Evolutionary conservation across 306 rosid genomes (phyloP), one percentile per base, ranked within the genome.

Genomic region (Trifolium dubium): DNA sequence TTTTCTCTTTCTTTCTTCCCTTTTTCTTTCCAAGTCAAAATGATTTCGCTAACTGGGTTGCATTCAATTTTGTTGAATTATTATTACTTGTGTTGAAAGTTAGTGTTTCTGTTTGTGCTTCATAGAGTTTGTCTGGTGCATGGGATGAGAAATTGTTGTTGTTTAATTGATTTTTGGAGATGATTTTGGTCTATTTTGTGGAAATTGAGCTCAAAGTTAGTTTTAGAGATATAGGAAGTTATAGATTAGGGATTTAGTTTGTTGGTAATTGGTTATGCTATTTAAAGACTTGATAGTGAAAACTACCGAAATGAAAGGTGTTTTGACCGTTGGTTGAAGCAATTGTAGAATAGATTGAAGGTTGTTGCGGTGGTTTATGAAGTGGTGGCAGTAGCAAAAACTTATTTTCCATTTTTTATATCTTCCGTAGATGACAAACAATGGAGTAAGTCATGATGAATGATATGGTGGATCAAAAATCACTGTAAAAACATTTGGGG

Each of bases 131-230:
- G 19, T 71, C 51, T 64, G 29, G 23, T 13, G 17, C 10, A 23
- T 49, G n/a, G 40, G 12, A 51, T n/a, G 80, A 59, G 47, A 77
- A 13, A 10, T 59, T 69, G 39, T 6, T 62, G 46, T 66, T 53
- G 47, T 13, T 53, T 29, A 34, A 13, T 59, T 23, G 63, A 37
- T 54, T 63, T 79, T 4, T 46, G 1, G 55, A 46, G 3, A 54
- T 55, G 39, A 4, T 29, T 78, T 73, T 11, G 51, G 70, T 68
- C 2, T 1, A 31, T 68, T 79, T 80, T 55, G 4, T 60, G 69
- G 55, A 59, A 76, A 44, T 37, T 72, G 46, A 50, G 46, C 28
- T 75, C n/a, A 28, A 10, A 40, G 47, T 54, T 32, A 37, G 9
- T 37, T 1, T 37, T 37, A 37, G 40, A 6, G 40, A 37, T 37